Conservation (phyloP, 2,329 filamentous ascomycete genomes). For the Metarhizium sp. region DNA sequence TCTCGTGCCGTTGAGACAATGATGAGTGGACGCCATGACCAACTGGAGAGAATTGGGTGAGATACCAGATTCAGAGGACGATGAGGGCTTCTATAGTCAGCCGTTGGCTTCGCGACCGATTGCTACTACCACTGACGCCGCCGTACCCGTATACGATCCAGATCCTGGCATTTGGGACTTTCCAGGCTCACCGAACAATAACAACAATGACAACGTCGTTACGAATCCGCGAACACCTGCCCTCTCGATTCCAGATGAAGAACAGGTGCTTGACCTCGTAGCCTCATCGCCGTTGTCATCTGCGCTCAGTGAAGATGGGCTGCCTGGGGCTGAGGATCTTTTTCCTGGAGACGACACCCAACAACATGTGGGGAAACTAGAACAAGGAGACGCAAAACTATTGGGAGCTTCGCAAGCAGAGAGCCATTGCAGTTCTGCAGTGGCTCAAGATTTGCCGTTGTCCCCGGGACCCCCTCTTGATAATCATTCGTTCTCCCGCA, state of each 20-base stretch:
- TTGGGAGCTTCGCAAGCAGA: neutral
- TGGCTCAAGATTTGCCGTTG: neutral
- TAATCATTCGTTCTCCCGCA: neutral
- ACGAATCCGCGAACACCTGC: neutral
- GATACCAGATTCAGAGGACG: conserved; percentile 42
- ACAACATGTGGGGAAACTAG: neutral
- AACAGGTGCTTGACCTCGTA: conserved; percentile 4
- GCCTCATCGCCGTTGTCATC: conserved; percentile 27
- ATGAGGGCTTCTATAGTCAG: conserved; percentile 32
- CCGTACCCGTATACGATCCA: neutral
- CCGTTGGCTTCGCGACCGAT: conserved; percentile 4
- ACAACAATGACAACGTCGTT: conserved; percentile 10
- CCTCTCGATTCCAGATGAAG: neutral
- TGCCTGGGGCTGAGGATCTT: neutral
- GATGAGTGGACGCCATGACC: conserved; percentile 25
- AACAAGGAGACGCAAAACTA: neutral
- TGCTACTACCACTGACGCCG: neutral
- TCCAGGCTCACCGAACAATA: conserved; percentile 21
- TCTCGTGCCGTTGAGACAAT: conserved; percentile 15
- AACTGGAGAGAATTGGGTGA: conserved; percentile 42
- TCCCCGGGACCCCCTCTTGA: neutral
- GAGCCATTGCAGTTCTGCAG: neutral
- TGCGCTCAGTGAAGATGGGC: conserved; percentile 17
- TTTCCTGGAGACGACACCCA: neutral
- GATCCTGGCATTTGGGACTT: conserved; percentile 26